Conservation (phyloP, 352 stramenopile species). For the Phytophthora pistaciae region DNA sequence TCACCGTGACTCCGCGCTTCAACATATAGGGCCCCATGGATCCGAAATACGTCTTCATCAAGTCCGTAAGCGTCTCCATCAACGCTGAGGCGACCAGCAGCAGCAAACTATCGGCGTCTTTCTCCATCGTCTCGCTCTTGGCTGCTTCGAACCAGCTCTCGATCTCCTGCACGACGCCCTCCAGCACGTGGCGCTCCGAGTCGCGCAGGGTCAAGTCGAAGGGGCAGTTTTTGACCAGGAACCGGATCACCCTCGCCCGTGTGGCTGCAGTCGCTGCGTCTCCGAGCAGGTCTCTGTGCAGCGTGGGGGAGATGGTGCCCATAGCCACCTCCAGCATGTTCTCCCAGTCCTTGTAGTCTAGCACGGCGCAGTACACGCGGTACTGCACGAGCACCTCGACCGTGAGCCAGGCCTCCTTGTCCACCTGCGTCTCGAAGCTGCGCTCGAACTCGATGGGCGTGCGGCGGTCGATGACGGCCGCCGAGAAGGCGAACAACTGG, state of each 20-base stretch:
- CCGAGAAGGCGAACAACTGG: constrained; percentile 67
- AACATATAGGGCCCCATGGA: constrained; percentile 55
- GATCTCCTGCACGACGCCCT: constrained; percentile 53
- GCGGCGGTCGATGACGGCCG: constrained; percentile 55
- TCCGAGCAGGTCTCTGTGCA: constrained; percentile 14
- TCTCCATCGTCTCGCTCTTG: constrained; percentile 32
- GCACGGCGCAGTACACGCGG: constrained; percentile 75
- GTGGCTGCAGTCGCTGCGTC: constrained; percentile 33
- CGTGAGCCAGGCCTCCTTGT: constrained; percentile 76
- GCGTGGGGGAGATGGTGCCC: constrained; percentile 49
- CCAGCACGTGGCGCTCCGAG: constrained; percentile 37
- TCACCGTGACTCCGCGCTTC: constrained; percentile 44
- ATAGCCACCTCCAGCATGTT: constrained; percentile 69
- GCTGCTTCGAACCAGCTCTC: constrained; percentile 58
- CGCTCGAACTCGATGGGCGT: constrained; percentile 26
- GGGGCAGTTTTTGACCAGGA: constrained; percentile 62
- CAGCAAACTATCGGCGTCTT: constrained; percentile 52
- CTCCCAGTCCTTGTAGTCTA: constrained; percentile 58
- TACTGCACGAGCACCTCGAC: constrained; percentile 63
- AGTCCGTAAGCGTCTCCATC: constrained; percentile 61
- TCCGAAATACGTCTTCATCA: constrained; percentile 55
- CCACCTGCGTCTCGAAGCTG: constrained; percentile 53
- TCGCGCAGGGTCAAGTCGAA: constrained; percentile 55
- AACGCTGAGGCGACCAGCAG: constrained; percentile 51
- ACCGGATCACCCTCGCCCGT: constrained; percentile 46